A percentile compares a stretch with the other conserved stretches of the same genome.
Evolutionary conservation across 2,329 filamentous ascomycete genomes (phyloP).

Genomic region (Chalaropsis ovoidea): DNA sequence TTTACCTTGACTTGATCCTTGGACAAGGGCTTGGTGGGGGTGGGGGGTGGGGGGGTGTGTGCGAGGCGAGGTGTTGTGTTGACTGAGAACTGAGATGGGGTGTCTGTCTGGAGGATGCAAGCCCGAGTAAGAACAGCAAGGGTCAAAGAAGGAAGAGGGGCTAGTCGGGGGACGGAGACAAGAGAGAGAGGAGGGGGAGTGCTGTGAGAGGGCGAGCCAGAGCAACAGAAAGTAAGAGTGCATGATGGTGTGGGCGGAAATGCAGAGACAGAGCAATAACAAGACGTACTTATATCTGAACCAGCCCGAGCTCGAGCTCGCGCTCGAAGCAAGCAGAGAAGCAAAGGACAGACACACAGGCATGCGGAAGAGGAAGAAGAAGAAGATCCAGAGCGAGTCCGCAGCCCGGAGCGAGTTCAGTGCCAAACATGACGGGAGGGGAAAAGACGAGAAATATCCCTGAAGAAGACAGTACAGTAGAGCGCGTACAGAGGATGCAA

Average conservation of each 20-base stretch:
- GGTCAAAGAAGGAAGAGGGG: conserved; percentile 14
- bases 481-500: background rate
- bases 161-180: conserved; percentile 26
- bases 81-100: background rate
- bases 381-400: background rate
- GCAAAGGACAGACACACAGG: background rate
- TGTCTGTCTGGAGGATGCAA: background rate
- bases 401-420: background rate
- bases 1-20: background rate
- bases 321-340: background rate
- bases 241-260: background rate
- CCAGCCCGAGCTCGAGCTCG: background rate
- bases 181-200: conserved; percentile 6
- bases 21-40: background rate
- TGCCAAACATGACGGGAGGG: background rate
- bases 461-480: background rate
- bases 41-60: background rate
- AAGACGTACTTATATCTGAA: background rate
- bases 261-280: background rate
- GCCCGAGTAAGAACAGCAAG: background rate
- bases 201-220: background rate
- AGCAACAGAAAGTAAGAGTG: background rate
- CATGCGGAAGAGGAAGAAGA: background rate
- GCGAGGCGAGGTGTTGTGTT: background rate
- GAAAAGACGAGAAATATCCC: background rate